Evolutionary conservation across 176 grass and related monocot genomes (phyloP).

Genomic region (Carex myosuroides): DNA sequence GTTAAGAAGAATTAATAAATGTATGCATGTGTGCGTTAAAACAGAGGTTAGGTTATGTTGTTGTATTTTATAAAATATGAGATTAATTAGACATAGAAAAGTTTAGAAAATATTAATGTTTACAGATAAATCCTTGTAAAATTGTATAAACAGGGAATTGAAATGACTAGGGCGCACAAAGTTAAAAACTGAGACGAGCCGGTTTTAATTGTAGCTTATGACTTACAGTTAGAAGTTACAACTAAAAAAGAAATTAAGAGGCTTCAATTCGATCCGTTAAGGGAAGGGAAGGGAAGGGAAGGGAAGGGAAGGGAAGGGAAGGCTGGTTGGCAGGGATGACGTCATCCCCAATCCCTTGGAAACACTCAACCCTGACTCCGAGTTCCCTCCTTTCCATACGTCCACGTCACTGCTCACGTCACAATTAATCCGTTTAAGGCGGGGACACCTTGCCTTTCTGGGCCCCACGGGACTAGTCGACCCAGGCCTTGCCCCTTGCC

Average conservation of each 20-base stretch:
- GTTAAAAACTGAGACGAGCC: background rate
- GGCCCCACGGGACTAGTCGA: background rate
- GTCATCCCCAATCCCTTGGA: slow-evolving; percentile 15
- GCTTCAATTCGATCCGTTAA: too few relatives aligned
- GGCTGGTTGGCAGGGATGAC: background rate
- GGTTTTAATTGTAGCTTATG: background rate
- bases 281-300: too few relatives aligned
- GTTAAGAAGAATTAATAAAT: too few relatives aligned
- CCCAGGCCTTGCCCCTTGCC: too few relatives aligned
- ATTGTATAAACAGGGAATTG: background rate
- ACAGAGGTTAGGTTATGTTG: background rate
- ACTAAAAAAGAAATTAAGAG: background rate
- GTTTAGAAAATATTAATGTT: background rate
- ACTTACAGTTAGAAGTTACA: background rate
- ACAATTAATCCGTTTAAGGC: background rate
- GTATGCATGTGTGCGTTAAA: too few relatives aligned
- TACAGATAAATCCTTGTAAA: background rate
- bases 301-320: background rate
- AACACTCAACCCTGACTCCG: background rate
- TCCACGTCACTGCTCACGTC: slow-evolving; percentile 24
- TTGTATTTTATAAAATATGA: background rate
- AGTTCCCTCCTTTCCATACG: background rate
- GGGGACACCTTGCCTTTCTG: background rate
- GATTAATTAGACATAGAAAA: background rate
- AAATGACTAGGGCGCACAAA: background rate